Base-by-base conservation (phyloP, 2,329 filamentous ascomycete species). In the Fusarium foetens region DNA sequence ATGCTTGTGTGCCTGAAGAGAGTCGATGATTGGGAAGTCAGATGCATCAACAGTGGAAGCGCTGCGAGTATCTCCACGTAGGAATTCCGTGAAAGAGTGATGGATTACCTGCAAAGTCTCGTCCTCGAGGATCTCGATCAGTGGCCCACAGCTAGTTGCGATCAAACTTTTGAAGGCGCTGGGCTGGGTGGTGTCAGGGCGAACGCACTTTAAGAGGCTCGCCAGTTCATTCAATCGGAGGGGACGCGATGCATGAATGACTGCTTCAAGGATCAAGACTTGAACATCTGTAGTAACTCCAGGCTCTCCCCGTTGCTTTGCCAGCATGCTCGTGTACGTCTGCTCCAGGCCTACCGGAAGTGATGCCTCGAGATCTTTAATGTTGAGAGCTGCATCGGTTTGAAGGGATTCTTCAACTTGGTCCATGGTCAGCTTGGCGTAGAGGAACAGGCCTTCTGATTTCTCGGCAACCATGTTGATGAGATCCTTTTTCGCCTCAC, bases 51-150 rank as follows among this genome's bases (percentile, higher is more conserved):
- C 19, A 1, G 14, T 23, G 7, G 33, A 17, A 1, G 10, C 14
- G 16, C 25, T 60, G 5, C 77, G 71, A 14, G 21, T 71, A 54
- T 70, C 63, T 12, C 80, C 81, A 4, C 79, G 77, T 16, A 86
- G 69, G 63, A 83, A 86, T 58, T 86, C 84, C 6, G 84, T 86
- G 43, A 86, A 82, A 2, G 84, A 86, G 58, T 86, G 84, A 66
- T 86, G 84, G 11, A 86, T 81, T 10, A 86, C 80, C 23, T 80
- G 79, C 14, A 86, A 65, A 0, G 81, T 83, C 58, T 84, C 84
- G 53, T 86, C 83, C 23, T 84, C 81, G 5, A 83, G 74, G 25
- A 85, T 75, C 64, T 86, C 84, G 2, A 86, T 66, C 36, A 86
- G 68, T 13, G 83, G 79, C 3, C 83, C 83, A 66, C 82, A 85